Evolutionary conservation across 305 asterid genomes (phyloP).

Genomic region (Salvia sclarea): DNA sequence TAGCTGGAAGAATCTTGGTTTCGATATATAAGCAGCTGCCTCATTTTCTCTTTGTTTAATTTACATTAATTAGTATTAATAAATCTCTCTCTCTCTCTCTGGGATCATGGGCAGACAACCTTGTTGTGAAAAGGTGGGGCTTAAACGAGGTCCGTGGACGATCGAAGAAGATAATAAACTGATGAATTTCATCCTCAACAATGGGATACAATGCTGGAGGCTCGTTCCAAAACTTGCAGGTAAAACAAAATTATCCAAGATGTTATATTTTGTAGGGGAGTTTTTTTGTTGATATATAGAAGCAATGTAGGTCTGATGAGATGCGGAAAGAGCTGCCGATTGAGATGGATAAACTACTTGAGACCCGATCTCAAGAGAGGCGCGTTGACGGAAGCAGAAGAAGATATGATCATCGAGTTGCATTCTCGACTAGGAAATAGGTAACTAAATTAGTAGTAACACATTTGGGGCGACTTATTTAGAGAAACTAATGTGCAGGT

Average conservation of each 20-base stretch:
- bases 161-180: constrained; percentile 82
- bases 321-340: constrained; percentile 84
- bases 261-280: neutral
- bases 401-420: constrained; percentile 77
- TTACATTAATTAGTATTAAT: neutral
- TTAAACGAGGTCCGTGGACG: constrained; percentile 87
- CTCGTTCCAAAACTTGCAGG: constrained; percentile 87
- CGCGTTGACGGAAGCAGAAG: constrained; percentile 73
- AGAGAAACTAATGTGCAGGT: too few relatives aligned
- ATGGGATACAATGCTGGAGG: constrained; percentile 87
- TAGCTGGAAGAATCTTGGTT: constrained; percentile 77
- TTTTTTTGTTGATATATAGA: neutral
- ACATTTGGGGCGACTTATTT: too few relatives aligned
- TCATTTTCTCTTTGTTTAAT: neutral
- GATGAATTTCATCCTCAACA: constrained; percentile 74
- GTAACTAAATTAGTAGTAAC: constrained; percentile 32
- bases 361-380: constrained; percentile 91
- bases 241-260: constrained; percentile 18
- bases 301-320: constrained; percentile 64
- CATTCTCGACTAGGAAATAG: constrained; percentile 82
- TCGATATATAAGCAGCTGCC: constrained; percentile 35
- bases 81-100: neutral
- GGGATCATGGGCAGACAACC: constrained; percentile 78
- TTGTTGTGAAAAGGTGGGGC: constrained; percentile 74
- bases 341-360: constrained; percentile 80